These are phyloP conservation scores for Calonectria henricotiae DNA, from an alignment of 2,329 filamentous ascomycete species.

Conservation along the genomic window DNA sequence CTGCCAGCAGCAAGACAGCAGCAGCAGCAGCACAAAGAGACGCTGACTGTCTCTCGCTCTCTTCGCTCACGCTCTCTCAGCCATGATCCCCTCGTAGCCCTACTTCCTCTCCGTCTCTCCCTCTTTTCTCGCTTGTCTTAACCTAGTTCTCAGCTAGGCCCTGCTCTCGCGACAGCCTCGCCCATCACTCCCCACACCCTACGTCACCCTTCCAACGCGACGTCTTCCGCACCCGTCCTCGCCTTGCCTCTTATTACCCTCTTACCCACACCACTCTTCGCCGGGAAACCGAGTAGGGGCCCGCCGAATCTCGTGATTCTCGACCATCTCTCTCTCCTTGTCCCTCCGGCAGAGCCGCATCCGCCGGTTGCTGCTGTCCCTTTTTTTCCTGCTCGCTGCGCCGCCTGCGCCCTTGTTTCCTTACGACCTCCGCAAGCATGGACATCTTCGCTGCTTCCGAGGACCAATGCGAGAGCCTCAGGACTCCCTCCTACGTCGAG, in stretches of 20 bases:
- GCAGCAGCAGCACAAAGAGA: slow-evolving; percentile 13
- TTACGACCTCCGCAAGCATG: slow-evolving; percentile 43
- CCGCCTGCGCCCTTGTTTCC: slow-evolving; percentile 20
- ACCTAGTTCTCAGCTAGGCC: slow-evolving; percentile 17
- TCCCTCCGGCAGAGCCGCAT: slow-evolving; percentile 38
- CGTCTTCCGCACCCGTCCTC: slow-evolving; percentile 37
- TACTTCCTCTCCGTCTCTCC: slow-evolving; percentile 1
- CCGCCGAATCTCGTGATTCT: slow-evolving; percentile 49
- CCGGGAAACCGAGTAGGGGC: slow-evolving; percentile 30
- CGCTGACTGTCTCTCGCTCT: not conserved
- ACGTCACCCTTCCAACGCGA: slow-evolving; percentile 50
- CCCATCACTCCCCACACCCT: slow-evolving; percentile 46
- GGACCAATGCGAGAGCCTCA: slow-evolving; percentile 66
- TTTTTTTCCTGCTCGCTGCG: slow-evolving; percentile 4
- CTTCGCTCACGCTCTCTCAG: slow-evolving; percentile 7
- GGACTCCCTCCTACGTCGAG: slow-evolving; percentile 70
- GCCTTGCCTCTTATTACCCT: slow-evolving; percentile 37
- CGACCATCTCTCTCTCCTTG: slow-evolving; percentile 38
- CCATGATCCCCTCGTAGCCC: slow-evolving; percentile 35
- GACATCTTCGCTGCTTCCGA: slow-evolving; percentile 50
- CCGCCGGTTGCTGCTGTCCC: slow-evolving; percentile 15
- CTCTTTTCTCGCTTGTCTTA: slow-evolving; percentile 14
- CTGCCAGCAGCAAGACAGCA: slow-evolving; percentile 25
- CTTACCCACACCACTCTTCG: slow-evolving; percentile 23
- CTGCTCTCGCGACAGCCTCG: slow-evolving; percentile 49